Conservation (phyloP, 1,139 yeast species). For the Yamadazyma mexicana region DNA sequence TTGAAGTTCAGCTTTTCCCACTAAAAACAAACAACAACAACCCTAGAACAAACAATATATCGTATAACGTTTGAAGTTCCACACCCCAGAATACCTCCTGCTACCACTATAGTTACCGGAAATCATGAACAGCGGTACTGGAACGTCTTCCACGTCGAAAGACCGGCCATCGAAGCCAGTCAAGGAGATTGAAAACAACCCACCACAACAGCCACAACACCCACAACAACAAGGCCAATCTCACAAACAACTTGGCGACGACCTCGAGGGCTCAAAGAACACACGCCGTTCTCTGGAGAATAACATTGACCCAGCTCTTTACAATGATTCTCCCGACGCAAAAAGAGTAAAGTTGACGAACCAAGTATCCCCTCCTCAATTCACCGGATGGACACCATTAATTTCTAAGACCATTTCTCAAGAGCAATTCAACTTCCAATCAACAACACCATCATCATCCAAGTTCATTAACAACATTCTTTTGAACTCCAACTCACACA, state of each 20-base stretch:
- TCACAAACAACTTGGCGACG: not conserved
- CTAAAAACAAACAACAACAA: too few relatives aligned
- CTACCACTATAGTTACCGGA: too few relatives aligned
- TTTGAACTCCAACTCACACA: conserved; percentile 11
- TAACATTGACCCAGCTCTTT: conserved; percentile 21
- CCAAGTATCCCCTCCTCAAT: conserved; percentile 26
- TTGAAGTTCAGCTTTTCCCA: too few relatives aligned
- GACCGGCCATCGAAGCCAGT: too few relatives aligned
- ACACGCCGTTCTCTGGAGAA: not conserved
- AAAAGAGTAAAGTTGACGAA: conserved; percentile 11
- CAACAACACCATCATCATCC: conserved; percentile 36
- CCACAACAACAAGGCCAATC: not conserved
- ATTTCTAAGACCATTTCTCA: conserved; percentile 39
- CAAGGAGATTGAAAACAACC: too few relatives aligned
- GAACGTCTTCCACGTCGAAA: too few relatives aligned
- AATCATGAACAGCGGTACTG: too few relatives aligned
- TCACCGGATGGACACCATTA: conserved; percentile 48
- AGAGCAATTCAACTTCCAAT: conserved; percentile 29
- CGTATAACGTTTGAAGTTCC: too few relatives aligned
- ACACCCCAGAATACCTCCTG: too few relatives aligned
- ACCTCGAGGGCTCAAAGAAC: not conserved
- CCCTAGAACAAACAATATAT: too few relatives aligned
- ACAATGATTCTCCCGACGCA: conserved; percentile 18
- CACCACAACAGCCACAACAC: not conserved
- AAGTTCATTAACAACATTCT: conserved; percentile 24